Base-by-base conservation (phyloP, 2,329 filamentous ascomycete species). In the Ceratocystis lukuohia region DNA sequence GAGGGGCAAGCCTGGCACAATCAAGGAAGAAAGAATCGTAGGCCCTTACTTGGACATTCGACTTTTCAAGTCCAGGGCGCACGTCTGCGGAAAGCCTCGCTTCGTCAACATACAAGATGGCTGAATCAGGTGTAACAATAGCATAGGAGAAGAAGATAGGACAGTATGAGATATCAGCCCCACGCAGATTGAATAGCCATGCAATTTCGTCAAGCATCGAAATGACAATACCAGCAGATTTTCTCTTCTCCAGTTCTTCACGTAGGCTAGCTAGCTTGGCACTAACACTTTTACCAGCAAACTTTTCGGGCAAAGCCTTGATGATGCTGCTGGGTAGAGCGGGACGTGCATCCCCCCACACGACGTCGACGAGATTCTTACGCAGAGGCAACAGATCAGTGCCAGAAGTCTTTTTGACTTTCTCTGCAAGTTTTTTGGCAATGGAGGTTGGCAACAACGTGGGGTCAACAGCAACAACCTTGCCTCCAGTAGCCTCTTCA, bases 71-170 rank as follows among this genome's bases (percentile, higher is more conserved):
- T 70, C 96, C 89, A 15, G 80, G 79, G 71, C 83, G 84, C 67
- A 85, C 87, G 62, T 89, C 84, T 2, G 82, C 77, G 44, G 81
- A 85, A 33, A 97, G 77, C 75, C 96, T 96, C 15, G 83, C 82
- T 12, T 86, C 82, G 72, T 97, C 88, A 67, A 97, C 80, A 72
- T 96, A 99, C 4, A 99, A 81, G 1, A 86, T 91, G 28, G 88
- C 89, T 1, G 84, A 80, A 10, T 81, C 86, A 1, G 86, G 84
- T 1, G 94, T 97, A 69, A 99, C 79, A 53, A 94, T 83, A 57
- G 93, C 93, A 72, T 97, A 99, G 17, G 93, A 94, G 77, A 97
- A 97, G 80, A 99, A 97, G 62, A 99, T 94, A 0, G 94, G 94
- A 74, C 99, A 99, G 78, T 94, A 99, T 0, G 91, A 90, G 70